These are phyloP conservation scores for Penicillium sp. DNA, from an alignment of 2,329 filamentous ascomycete genomes.

Conservation along the genomic window DNA sequence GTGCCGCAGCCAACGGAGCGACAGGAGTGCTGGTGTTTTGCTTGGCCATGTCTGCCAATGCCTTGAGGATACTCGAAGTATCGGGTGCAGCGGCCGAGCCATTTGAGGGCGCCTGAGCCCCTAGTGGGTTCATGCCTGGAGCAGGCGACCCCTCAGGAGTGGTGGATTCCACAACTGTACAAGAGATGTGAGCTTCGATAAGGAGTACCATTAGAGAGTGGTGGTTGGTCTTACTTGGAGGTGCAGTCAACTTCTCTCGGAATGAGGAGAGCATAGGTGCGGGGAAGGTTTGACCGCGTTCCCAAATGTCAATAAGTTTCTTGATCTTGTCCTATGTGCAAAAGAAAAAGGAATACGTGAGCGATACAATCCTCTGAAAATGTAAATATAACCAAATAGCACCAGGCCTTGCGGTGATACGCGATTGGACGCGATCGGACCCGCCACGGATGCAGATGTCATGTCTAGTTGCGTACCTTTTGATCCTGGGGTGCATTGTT, in stretches of 20 bases:
- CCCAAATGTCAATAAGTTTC: slow-evolving; percentile 97
- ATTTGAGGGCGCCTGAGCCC: slow-evolving; percentile 19
- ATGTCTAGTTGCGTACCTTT: slow-evolving; percentile 71
- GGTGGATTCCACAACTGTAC: slow-evolving; percentile 59
- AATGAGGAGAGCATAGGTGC: slow-evolving; percentile 71
- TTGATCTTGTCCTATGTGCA: slow-evolving; percentile 82
- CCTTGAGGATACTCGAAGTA: slow-evolving; percentile 66
- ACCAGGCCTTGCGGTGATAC: neutral
- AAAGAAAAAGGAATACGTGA: slow-evolving; percentile 47
- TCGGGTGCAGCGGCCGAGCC: slow-evolving; percentile 45
- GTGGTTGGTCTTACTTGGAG: slow-evolving; percentile 57
- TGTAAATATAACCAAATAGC: neutral
- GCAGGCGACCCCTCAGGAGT: slow-evolving; percentile 58
- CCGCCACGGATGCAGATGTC: slow-evolving; percentile 30
- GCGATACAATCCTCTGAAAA: slow-evolving; percentile 38
- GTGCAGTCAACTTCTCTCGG: slow-evolving; percentile 69
- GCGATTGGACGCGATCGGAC: slow-evolving; percentile 3
- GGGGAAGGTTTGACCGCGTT: slow-evolving; percentile 89
- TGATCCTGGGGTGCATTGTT: slow-evolving; percentile 84
- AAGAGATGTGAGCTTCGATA: slow-evolving; percentile 26
- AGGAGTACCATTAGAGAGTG: slow-evolving; percentile 5
- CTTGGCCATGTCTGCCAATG: slow-evolving; percentile 73
- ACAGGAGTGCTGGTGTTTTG: slow-evolving; percentile 57
- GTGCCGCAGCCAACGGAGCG: slow-evolving; percentile 34
- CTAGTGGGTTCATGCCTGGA: slow-evolving; percentile 41